Conservation (phyloP, 805 yeast genomes). For the Pichia cabralensis region DNA sequence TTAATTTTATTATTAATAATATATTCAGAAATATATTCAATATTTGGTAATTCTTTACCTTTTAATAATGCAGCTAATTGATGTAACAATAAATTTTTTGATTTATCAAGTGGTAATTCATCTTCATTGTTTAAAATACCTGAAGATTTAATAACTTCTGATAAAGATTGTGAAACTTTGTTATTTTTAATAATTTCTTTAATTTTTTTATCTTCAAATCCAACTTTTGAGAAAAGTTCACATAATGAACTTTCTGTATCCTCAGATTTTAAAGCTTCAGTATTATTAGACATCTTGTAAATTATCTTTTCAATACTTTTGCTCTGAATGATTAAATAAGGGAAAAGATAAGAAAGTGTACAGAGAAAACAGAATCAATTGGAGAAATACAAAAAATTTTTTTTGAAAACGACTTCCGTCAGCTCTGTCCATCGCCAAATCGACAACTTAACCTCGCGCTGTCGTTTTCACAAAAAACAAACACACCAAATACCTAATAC, state of each 20-base stretch:
- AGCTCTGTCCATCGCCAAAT: neutral
- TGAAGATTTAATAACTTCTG: slow-evolving; percentile 44
- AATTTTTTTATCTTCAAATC: slow-evolving; percentile 64
- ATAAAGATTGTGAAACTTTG: slow-evolving; percentile 68
- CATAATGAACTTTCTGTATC: slow-evolving; percentile 14
- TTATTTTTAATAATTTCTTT: slow-evolving; percentile 78
- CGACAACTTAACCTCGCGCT: no score
- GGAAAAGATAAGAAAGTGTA: no score
- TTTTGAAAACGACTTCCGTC: no score
- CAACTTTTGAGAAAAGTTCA: slow-evolving; percentile 35
- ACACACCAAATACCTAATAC: no score
- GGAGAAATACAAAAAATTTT: no score
- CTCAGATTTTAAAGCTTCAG: no score
- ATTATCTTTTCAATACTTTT: no score
- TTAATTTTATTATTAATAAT: slow-evolving; percentile 56
- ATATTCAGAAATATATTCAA: slow-evolving; percentile 46
- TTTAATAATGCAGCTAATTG: slow-evolving; percentile 67
- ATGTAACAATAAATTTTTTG: slow-evolving; percentile 59
- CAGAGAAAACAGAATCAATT: no score
- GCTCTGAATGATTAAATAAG: no score
- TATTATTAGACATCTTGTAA: no score
- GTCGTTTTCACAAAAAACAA: no score
- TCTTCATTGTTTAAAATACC: slow-evolving; percentile 7
- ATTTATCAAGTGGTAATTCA: slow-evolving; percentile 38
- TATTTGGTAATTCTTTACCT: slow-evolving; percentile 39